phyloP scores from a whole-genome alignment of 2,329 filamentous ascomycete genomes.

The Colletotrichum sp. region DNA sequence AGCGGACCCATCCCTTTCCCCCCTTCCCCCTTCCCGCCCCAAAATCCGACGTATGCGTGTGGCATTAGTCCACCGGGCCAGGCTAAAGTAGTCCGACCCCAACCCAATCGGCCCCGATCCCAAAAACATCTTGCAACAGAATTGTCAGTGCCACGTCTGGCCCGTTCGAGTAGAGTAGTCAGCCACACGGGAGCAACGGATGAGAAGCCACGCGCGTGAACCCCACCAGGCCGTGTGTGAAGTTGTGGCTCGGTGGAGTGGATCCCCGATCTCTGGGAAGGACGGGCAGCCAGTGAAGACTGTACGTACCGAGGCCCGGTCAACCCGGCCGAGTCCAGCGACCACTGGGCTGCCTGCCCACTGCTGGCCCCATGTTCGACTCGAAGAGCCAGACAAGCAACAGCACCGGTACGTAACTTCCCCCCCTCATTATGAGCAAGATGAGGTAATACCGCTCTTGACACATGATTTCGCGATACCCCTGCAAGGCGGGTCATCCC shows the following conservation, averaged over 20 bases:
- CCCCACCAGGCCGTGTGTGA: neutral
- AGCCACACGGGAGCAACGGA: neutral
- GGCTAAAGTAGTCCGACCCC: neutral
- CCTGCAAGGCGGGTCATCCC: slow-evolving; percentile 5
- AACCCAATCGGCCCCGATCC: neutral
- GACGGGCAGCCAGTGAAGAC: neutral
- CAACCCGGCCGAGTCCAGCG: slow-evolving; percentile 16
- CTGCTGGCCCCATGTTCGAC: neutral
- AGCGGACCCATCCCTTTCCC: neutral
- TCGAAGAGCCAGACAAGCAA: neutral
- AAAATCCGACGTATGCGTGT: neutral
- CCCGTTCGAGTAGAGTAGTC: neutral
- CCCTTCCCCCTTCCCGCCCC: neutral
- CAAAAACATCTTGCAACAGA: neutral
- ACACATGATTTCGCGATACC: slow-evolving; percentile 20
- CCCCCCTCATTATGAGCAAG: neutral
- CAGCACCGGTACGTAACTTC: neutral
- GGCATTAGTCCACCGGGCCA: neutral
- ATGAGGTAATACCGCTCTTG: slow-evolving; percentile 8
- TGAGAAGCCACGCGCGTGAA: neutral
- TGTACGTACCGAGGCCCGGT: slow-evolving; percentile 11
- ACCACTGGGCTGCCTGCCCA: neutral
- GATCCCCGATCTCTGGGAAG: neutral
- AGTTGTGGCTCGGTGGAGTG: slow-evolving; percentile 16
- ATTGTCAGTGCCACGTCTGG: neutral